Evolutionary conservation across 2,329 filamentous ascomycete species (phyloP), one percentile per base, ranked within the genome.

Genomic region (Cladophialophora immunda): DNA sequence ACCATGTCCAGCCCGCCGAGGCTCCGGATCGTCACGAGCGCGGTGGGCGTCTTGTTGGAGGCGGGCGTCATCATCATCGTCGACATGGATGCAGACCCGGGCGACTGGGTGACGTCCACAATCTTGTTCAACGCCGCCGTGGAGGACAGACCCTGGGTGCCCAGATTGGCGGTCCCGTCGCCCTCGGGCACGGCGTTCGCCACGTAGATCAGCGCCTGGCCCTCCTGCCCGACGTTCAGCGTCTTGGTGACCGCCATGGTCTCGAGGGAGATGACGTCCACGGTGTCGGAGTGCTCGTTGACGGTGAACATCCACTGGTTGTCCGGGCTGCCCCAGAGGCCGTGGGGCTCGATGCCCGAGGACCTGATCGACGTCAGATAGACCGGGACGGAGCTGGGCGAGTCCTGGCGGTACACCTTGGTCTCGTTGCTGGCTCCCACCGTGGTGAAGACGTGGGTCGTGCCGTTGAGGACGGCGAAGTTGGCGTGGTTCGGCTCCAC

Each of bases 201-300:
- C 15, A 57, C 55, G 25, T 57, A 57, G n/a, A 57, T 57, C 32
- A 57, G 34, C 17, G 55, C 55, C 25, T 57, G 55, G 8, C 55
- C 55, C 22, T 57, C 55, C 27, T 57, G 55, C 15, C 55, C 55
- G n/a, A 57, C 34, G 15, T 30, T 17, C 9, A 57, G 22, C 11
- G 55, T 57, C 2, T 57, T 15, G 17, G 34, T 57, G 30, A 57
- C 22, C 2, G 6, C 15, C 30, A 57, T 34, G 8, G 55, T 57
- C 7, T 19, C 17, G n/a, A 36, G 30, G 22, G 30, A 34, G 30
- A 57, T 36, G 1, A 38, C 25, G 22, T 57, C 55, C 30, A 57
- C 34, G 3, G 55, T 57, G 32, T 57, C 55, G 25, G 30, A 36
- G 15, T 57, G 55, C 13, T 57, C 55, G 22, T 57, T 57, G 13